Evolutionary conservation across 2,329 filamentous ascomycete species (phyloP), one percentile per base, ranked within the genome.

Genomic region (Elsinoe fawcettii): DNA sequence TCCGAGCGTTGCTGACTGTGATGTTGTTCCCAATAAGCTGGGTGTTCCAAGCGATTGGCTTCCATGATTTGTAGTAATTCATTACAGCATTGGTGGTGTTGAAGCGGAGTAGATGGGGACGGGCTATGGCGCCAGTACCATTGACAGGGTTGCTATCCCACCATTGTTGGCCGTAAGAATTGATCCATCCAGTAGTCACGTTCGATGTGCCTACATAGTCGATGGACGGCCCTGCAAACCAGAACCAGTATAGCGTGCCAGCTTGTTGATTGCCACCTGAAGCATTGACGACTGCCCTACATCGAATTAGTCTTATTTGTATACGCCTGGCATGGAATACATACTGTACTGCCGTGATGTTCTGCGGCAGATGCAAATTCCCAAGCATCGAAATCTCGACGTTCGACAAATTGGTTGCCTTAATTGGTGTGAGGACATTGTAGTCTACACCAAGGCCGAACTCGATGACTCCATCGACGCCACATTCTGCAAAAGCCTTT

Each of bases 91-190:
- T 64, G 1, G 64, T 69, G 9, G 69, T 68, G 41, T 68, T 69
- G 64, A 73, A 71, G 25, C 64, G 66, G 63, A 75, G 68, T 8
- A 76, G 64, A 60, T 75, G 73, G 8, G 74, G 74, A 5, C 74
- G 67, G 32, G 67, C 68, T 12, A 64, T 62, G 11, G 71, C 66
- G 8, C 74, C 74, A 20, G 72, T 72, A 37, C 66, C 67, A 32
- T 71, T 71, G 5, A 64, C 60, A 1, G 69, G 67, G 59, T 75
- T 76, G 5, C 69, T 66, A 55, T 75, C 73, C 73, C 73, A 76
- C 74, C 74, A 76, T 1, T 66, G 66, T 61, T 76, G 73, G 22
- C 74, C 74, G 53, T 75, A 73, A 2, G 71, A 74, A 57, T 75
- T 69, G 60, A 76, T 75, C 73, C 73, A 76, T 55, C 74, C 73